Evolutionary conservation across 139 green algal genomes (phyloP).

Genomic region (Chlorella ohadii): DNA sequence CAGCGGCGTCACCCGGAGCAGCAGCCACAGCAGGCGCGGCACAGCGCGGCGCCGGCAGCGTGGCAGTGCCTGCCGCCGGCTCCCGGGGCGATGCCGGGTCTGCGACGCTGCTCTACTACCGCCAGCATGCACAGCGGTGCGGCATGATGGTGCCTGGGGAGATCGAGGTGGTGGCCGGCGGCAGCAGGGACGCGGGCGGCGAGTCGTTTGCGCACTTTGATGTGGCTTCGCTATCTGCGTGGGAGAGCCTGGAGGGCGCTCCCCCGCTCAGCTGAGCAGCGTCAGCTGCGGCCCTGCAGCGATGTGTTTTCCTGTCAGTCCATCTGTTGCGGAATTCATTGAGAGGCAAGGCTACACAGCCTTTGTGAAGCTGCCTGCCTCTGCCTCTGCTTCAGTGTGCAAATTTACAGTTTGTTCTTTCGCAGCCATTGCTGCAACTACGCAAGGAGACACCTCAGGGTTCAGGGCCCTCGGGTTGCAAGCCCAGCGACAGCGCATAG

Average conservation of each 20-base stretch:
- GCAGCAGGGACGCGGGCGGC: too few species aligned
- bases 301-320: too few species aligned
- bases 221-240: too few species aligned
- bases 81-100: not conserved
- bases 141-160: constrained; percentile 3
- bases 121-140: not conserved
- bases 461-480: too few species aligned
- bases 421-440: too few species aligned
- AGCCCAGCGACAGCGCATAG: constrained; percentile 36
- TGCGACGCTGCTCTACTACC: not conserved
- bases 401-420: not conserved
- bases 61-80: not conserved
- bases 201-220: too few species aligned
- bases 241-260: too few species aligned
- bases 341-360: not conserved
- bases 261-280: too few species aligned
- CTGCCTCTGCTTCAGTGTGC: not conserved
- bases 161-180: not conserved
- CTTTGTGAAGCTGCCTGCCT: not conserved
- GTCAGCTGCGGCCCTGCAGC: too few species aligned
- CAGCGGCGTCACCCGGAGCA: not conserved
- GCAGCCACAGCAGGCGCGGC: not conserved
- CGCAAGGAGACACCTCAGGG: too few species aligned
- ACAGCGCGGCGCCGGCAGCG: not conserved
- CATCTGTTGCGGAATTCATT: not conserved